Evolutionary conservation across 805 yeast genomes (phyloP), one percentile per base, ranked within the genome.

Genomic region (Ogataea pilisensis): DNA sequence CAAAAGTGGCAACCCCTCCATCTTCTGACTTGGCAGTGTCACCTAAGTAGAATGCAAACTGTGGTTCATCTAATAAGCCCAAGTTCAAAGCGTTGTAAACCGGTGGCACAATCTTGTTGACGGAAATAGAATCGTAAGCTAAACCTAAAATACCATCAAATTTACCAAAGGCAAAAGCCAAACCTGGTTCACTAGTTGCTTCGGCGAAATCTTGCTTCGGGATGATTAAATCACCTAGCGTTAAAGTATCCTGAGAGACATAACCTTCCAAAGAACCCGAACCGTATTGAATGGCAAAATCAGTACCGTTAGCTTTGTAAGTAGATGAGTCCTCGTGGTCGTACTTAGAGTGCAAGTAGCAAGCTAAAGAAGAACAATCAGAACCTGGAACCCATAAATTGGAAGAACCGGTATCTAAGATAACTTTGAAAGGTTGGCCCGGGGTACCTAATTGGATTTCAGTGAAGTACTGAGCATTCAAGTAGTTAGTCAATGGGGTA

Each of bases 141-240:
- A 93, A 78, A 51, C 99, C 99, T 49, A 93, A 72, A 53, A 93
- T 90, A 69, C 99, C 99, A 64, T 93, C 99, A 63, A 93, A 93
- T 69, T 93, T 91, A 66, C 96, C 99, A 67, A 93, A 93, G 38
- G 99, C 98, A 70, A 93, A 93, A 0, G 97, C 93, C 53, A 93
- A 76, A 42, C 99, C 99, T 32, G 98, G 98, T 73, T 93, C 99
- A 55, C 79, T 78, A 44, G 99, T 93, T 49, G 96, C 91, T 74
- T 93, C 99, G 46, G 95, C 98, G 61, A 93, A 93, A 63, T 83
- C 95, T 72, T 91, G 98, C 50, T 82, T 70, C 51, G 89, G 84
- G 59, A 93, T 90, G 41, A 72, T 66, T 68, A 93, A 78, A 59
- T 82, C 93, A 45, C 97, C 98, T 49, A 93, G 69, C 46, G 76